A percentile compares a stretch with the other conserved stretches of the same genome.
These are phyloP conservation scores for Fusarium sp. DNA, from an alignment of 2,329 filamentous ascomycete genomes.

Conservation along the genomic window DNA sequence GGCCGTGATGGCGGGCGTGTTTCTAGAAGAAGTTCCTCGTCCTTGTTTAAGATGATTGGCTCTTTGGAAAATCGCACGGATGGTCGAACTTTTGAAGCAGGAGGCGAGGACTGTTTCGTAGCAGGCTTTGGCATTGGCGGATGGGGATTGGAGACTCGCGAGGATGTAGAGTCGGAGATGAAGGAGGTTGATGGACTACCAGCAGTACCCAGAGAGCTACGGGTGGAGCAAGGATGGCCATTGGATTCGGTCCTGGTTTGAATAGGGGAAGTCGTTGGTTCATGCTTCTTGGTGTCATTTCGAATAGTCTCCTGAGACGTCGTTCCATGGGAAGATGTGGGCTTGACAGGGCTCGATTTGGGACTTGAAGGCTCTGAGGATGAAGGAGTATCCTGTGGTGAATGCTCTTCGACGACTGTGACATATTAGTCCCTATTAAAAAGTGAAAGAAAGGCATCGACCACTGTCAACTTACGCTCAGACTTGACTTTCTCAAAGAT, in stretches of 20 bases:
- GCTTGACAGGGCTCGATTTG: constrained; percentile 24
- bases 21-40: constrained; percentile 18
- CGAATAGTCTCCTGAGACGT: constrained; percentile 40
- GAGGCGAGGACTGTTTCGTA: constrained; percentile 9
- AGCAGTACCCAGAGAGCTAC: constrained; percentile 11
- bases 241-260: constrained; percentile 6
- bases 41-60: constrained; percentile 47
- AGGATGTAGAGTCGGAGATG: constrained; percentile 40
- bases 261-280: neutral
- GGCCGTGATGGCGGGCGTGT: constrained; percentile 12
- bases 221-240: constrained; percentile 10
- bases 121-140: constrained; percentile 25
- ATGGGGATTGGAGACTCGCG: constrained; percentile 23
- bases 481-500: constrained; percentile 48
- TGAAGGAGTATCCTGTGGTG: constrained; percentile 35
- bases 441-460: neutral
- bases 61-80: constrained; percentile 52
- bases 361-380: constrained; percentile 43
- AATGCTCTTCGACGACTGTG: constrained; percentile 44
- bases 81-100: constrained; percentile 41
- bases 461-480: constrained; percentile 38
- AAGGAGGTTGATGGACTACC: constrained; percentile 38
- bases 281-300: constrained; percentile 33
- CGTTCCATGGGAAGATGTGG: constrained; percentile 5
- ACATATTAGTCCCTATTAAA: neutral